Percentiles rank a stretch among this genome's conserved stretches.
Evolutionary conservation across 2,329 filamentous ascomycete species (phyloP).

Genomic region (Aspergillus sp.): DNA sequence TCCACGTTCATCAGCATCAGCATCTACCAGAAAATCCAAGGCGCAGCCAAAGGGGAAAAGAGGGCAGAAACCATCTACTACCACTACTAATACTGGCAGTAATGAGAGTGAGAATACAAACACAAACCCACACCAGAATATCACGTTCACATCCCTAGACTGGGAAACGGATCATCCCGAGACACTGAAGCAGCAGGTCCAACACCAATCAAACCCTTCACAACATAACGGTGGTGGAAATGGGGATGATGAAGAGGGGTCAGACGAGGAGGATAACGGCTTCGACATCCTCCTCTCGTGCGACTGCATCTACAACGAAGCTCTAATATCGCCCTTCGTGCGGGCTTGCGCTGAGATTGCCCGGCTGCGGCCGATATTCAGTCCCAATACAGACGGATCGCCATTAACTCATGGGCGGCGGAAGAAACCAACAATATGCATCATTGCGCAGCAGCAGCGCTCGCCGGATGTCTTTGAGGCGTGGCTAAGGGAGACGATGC

Average conservation of each 20-base stretch:
- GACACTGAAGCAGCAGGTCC: conserved; percentile 37
- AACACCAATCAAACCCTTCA: neutral
- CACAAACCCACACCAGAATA: conserved; percentile 33
- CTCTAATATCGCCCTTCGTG: conserved; percentile 78
- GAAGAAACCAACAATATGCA: conserved; percentile 61
- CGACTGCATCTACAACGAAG: conserved; percentile 95
- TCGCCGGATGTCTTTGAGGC: conserved; percentile 79
- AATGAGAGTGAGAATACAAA: too few relatives aligned
- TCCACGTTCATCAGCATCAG: neutral
- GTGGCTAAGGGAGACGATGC: conserved; percentile 71
- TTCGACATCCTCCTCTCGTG: conserved; percentile 80
- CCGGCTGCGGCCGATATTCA: conserved; percentile 50
- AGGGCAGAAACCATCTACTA: neutral
- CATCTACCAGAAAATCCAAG: neutral
- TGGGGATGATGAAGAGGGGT: conserved; percentile 19
- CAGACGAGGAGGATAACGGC: conserved; percentile 40
- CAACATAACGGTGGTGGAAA: neutral
- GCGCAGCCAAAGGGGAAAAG: conserved; percentile 13
- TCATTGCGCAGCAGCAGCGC: conserved; percentile 87
- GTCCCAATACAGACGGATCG: neutral
- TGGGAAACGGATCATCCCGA: conserved; percentile 67
- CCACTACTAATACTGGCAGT: neutral
- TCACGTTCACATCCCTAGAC: conserved; percentile 67
- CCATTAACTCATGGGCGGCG: neutral
- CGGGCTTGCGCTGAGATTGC: conserved; percentile 76